Evolutionary conservation across 495 filamentous ascomycete species (phyloP), one percentile per base, ranked within the genome.

Genomic region (Annulohypoxylon bovei): DNA sequence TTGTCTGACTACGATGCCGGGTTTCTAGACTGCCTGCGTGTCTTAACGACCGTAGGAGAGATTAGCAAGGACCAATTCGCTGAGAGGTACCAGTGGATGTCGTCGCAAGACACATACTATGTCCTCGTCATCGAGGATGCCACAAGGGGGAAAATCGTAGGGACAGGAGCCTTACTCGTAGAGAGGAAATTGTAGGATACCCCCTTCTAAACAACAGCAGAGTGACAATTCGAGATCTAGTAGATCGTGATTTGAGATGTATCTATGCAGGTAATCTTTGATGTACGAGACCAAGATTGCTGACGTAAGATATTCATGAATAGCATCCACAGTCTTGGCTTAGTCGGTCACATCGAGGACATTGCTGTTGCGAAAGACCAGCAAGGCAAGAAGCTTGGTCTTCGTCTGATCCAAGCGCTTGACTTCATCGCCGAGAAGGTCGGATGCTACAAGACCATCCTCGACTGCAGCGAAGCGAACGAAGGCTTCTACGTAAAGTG

Each of bases 401-500:
- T 97, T 77, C 87, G 92, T 64, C 90, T 99, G 60, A 98, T 99
- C 72, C 92, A 98, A 84, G 93, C 95, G 3, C 86, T 99, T 74
- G 95, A 98, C 81, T 90, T 86, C 79, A 89, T 98, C 62, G 93
- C 93, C 60, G 87, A 90, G 73, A 86, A 92, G 72, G 90, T 93
- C 53, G 94, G 93, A 23, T 97, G 93, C 81, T 98, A 97, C 80
- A 98, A 97, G 88, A 92, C 90, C 75, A 83, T 88, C 71, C 78
- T 83, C 62, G 85, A 86, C 75, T 87, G 84, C 75, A 84, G 81
- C 77, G 84, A 86, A 73, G 83, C 91, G 71, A 99, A 99, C 79
- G 93, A 97, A 81, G 95, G 94, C 14, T 99, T 99, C 84, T 99
- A 99, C 79, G 88, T 97, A 71, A 99, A 99, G 87, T 99, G 95